Percentiles rank a stretch among this genome's conserved stretches.
These are phyloP conservation scores for Catunica adiposa DNA, from an alignment of 2,329 filamentous ascomycete species.

Conservation along the genomic window DNA sequence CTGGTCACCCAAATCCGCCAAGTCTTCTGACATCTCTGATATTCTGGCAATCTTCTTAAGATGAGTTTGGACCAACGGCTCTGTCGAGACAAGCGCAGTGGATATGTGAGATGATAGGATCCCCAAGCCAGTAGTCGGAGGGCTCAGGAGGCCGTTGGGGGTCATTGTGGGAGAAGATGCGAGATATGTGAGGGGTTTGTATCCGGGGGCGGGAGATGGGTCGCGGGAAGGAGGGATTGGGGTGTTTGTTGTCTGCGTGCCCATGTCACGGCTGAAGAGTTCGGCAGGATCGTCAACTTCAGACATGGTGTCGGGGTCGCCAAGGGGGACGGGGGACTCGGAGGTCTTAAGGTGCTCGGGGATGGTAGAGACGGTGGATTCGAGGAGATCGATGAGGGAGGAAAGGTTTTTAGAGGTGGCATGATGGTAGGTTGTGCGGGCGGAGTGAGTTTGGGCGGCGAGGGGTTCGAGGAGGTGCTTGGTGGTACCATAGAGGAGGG, in stretches of 20 bases:
- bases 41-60: constrained; percentile 24
- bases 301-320: constrained; percentile 24
- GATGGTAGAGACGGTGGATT: constrained; percentile 43
- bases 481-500: constrained; percentile 52
- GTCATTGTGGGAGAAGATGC: not conserved
- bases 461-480: constrained; percentile 51
- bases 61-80: constrained; percentile 25
- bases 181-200: not conserved
- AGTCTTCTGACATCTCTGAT: constrained; percentile 26
- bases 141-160: not conserved
- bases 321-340: constrained; percentile 14
- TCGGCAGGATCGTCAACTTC: constrained; percentile 52
- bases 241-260: constrained; percentile 44
- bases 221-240: not conserved
- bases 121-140: not conserved
- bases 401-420: constrained; percentile 31
- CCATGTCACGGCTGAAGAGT: constrained; percentile 66
- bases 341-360: constrained; percentile 23
- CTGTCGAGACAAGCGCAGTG: constrained; percentile 6
- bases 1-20: constrained; percentile 27
- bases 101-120: not conserved
- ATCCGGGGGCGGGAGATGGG: not conserved
- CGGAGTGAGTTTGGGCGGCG: constrained; percentile 34
- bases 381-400: constrained; percentile 33
- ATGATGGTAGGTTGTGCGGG: constrained; percentile 36